Conservation (phyloP, 1,284 basidiomycete species). For the Irpex sp. region DNA sequence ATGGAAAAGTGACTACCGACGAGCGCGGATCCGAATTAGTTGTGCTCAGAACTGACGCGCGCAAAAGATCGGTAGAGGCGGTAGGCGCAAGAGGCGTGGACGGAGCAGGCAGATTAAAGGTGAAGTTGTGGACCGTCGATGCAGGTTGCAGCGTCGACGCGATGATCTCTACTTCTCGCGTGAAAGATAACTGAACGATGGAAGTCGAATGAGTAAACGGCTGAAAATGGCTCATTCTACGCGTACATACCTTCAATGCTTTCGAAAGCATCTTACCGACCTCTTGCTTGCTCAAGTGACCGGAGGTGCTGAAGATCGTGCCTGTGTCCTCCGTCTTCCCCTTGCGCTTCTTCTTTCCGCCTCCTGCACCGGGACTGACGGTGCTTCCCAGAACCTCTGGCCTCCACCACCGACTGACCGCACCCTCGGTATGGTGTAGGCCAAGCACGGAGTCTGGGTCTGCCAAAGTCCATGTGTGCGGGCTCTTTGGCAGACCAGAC, state of each 20-base stretch:
- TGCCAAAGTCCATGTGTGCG: conserved; percentile 91
- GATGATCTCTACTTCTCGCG: conserved; percentile 92
- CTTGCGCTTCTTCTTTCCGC: conserved; percentile 55
- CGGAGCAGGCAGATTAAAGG: conserved; percentile 76
- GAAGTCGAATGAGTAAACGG: background rate
- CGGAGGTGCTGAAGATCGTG: conserved; percentile 55
- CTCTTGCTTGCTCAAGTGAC: conserved; percentile 77
- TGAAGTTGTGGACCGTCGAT: conserved; percentile 90
- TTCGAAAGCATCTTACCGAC: conserved; percentile 87
- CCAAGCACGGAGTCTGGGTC: conserved; percentile 86
- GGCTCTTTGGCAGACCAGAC: conserved; percentile 78
- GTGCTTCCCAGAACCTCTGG: conserved; percentile 91
- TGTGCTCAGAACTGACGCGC: conserved; percentile 64
- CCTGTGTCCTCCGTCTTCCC: conserved; percentile 41
- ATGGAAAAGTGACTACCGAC: conserved; percentile 55
- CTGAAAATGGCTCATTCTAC: background rate
- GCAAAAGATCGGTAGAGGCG: conserved; percentile 66
- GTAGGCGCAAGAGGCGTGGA: conserved; percentile 67
- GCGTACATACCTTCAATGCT: conserved; percentile 71
- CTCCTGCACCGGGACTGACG: conserved; percentile 77
- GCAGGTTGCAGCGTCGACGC: conserved; percentile 89
- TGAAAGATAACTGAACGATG: conserved; percentile 68
- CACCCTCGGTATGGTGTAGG: conserved; percentile 82
- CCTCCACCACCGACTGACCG: conserved; percentile 90
- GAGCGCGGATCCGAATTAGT: conserved; percentile 40